Base-by-base conservation (phyloP, 768 basidiomycete genomes). In the Collybia sordida region DNA sequence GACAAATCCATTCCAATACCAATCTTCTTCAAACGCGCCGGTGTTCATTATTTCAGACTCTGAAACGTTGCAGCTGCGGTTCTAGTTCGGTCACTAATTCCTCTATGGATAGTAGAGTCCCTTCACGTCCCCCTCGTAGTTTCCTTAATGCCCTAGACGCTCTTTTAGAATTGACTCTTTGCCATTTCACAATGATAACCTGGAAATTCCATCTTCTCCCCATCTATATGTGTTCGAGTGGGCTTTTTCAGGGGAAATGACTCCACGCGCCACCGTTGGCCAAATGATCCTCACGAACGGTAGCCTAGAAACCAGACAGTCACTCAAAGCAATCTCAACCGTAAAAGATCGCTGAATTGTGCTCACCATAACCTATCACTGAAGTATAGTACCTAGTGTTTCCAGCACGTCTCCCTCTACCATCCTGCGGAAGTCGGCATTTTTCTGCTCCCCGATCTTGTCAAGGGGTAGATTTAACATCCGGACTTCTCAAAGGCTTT, bases 81-180 rank as follows among this genome's bases (percentile, higher is more conserved):
- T 81, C 61, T 82, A 73, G 63, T 87, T 99, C 94, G 39, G 75
- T 70, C 11, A 97, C 88, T 47, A 99, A 83, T 52, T 96, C 83
- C 62, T 98, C 95, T 99, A 99, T 1, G 97, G 97, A 66, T 96
- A 99, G 69, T 99, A 99, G 23, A 98, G 74, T 64, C 98, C 97
- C 70, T 98, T 98, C 73, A 96, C 94, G 64, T 99, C 97, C 70
- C 98, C 97, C 55, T 96, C 97, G 67, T 99, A 97, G 65, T 99
- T 99, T 40, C 97, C 96, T 74, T 99, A 88, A 62, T 94, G 91
- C 6, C 94, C 94, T 36, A 98, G 74, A 42, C 97, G 85, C 69
- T 99, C 97, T 69, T 99, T 99, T 52, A 99, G 79, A 63, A 98
- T 98, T 28, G 85, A 82, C 69, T 99, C 97, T 61, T 87, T 70